Percentiles rank a stretch among this genome's conserved stretches.
Conservation (phyloP, 2,329 filamentous ascomycete genomes). For the Hortaea sp. region DNA sequence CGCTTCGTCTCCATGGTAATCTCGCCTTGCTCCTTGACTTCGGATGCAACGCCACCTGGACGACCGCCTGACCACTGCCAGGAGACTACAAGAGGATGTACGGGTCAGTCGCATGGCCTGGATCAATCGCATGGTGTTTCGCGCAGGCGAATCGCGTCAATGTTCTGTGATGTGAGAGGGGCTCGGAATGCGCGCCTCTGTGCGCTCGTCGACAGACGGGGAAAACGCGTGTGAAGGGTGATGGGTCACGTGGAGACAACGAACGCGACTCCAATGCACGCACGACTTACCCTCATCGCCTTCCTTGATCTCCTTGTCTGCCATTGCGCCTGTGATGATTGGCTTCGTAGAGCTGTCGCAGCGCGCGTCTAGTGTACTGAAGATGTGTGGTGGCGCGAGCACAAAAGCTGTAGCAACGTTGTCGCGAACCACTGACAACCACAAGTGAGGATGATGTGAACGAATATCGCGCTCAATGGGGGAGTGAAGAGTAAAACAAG, state of each 20-base stretch:
- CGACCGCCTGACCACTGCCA: constrained; percentile 51
- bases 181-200: neutral
- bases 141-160: neutral
- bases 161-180: neutral
- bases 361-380: constrained; percentile 1
- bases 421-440: neutral
- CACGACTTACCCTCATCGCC: constrained; percentile 27
- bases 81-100: constrained; percentile 38
- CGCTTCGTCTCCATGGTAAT: constrained; percentile 43
- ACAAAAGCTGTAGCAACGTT: neutral
- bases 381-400: neutral
- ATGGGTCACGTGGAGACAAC: neutral
- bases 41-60: constrained; percentile 48
- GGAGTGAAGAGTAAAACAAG: neutral
- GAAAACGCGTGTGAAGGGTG: neutral
- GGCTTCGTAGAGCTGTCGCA: constrained; percentile 1
- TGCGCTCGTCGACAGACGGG: neutral
- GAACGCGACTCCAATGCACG: neutral
- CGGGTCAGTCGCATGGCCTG: neutral
- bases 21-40: constrained; percentile 48
- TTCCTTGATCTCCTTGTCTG: constrained; percentile 39
- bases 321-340: constrained; percentile 25
- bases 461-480: constrained; percentile 2
- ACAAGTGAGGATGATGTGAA: constrained; percentile 3
- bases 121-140: neutral